Evolutionary conservation across 306 rosid genomes (phyloP).

Genomic region (Pachyrhizus erosus): DNA sequence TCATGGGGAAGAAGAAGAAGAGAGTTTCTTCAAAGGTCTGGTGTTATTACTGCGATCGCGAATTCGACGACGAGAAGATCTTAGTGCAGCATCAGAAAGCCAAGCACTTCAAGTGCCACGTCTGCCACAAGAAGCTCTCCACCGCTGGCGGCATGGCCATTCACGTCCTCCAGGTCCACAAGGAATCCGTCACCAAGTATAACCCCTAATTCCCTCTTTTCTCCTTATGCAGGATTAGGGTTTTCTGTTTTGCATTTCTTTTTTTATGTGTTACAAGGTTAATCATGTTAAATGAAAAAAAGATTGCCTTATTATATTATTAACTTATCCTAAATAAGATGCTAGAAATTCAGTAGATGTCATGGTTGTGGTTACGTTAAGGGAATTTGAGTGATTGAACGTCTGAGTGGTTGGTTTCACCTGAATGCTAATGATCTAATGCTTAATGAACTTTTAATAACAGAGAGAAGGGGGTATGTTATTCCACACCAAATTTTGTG

Average conservation of each 20-base stretch:
- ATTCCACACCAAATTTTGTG: not conserved
- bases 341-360: not conserved
- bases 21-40: slow-evolving; percentile 92
- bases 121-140: slow-evolving; percentile 98
- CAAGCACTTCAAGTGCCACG: slow-evolving; percentile 97
- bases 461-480: not conserved
- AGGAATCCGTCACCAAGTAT: slow-evolving; percentile 93
- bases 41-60: slow-evolving; percentile 99
- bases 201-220: not conserved
- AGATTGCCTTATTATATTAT: not conserved
- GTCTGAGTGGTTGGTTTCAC: not conserved
- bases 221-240: not conserved
- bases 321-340: not conserved
- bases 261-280: not conserved
- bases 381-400: not conserved
- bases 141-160: slow-evolving; percentile 99
- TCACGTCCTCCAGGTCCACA: slow-evolving; percentile 98
- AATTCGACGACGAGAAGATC: slow-evolving; percentile 98
- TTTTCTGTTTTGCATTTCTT: not conserved
- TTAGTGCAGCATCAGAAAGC: slow-evolving; percentile 99
- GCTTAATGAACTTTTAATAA: not conserved
- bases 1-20: slow-evolving; percentile 97
- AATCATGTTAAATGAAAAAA: not conserved
- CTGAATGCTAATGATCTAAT: not conserved
- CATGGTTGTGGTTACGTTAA: not conserved